Conservation (phyloP, 176 grass and related monocot species). For the Zea luxurians region DNA sequence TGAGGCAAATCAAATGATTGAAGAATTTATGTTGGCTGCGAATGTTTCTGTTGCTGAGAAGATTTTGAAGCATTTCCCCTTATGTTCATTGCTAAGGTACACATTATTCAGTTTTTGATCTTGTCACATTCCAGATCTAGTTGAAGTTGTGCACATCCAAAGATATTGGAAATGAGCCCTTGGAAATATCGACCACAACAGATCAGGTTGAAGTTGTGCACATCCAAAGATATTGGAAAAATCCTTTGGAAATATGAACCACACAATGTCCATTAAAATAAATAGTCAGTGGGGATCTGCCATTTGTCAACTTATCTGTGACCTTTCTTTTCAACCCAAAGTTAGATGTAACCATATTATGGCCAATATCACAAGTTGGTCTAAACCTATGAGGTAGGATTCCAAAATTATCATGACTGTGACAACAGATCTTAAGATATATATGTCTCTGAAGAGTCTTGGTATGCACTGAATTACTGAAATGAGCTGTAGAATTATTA, state of each 20-base stretch:
- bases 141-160: constrained; percentile 10
- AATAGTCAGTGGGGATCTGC: background rate
- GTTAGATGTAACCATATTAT: constrained; percentile 1
- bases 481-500: background rate
- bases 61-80: constrained; percentile 88
- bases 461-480: background rate
- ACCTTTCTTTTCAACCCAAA: background rate
- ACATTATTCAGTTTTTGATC: constrained; percentile 22
- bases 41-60: constrained; percentile 97
- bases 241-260: background rate
- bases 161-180: background rate
- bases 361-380: background rate
- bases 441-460: constrained; percentile 2
- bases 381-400: background rate
- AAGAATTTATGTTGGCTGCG: constrained; percentile 97
- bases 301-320: background rate
- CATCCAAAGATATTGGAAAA: constrained; percentile 16
- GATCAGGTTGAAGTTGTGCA: constrained; percentile 8
- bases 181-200: background rate
- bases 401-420: background rate
- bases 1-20: constrained; percentile 99
- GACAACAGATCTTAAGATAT: background rate
- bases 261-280: background rate
- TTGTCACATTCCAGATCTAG: constrained; percentile 9
- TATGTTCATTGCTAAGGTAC: constrained; percentile 85